Base-by-base conservation (phyloP, 805 yeast species). In the Spathaspora arborariae region DNA sequence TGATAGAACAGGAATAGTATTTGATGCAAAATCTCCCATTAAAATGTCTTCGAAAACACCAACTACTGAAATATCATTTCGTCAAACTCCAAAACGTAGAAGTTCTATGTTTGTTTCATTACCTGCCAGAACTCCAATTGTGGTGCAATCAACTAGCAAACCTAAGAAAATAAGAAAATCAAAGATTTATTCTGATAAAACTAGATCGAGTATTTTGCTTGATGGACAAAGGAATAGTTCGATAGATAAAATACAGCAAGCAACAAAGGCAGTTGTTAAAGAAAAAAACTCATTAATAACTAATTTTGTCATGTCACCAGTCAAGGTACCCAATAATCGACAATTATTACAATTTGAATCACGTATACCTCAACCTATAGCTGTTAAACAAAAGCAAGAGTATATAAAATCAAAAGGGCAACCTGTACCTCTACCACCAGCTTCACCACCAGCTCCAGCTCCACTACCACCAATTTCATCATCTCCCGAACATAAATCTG, bases 41-140 rank as follows among this genome's bases (percentile, higher is more conserved):
- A 19, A 20, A 20, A 18, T 19, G 38, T 13, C 26, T 30, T n/a
- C 26, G 20, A 37, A 16, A 6, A 26, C n/a, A 4, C 21, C 33
- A 10, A 15, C 42, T 4, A 11, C 24, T 18, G 21, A 19, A 20
- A 15, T 7, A 4, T 37, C 39, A 15, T 19, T 20, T 6, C 6
- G 15, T 4, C 45, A 60, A 34, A 62, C 68, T 9, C 69, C 73
- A 2, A 60, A 59, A 33, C 45, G 45, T n/a, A 46, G 70, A 34
- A 56, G 65, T 9, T 65, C 74, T 1, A 58, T 63, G 4, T 70
- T 64, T 47, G 70, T 67, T 1, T 55, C 72, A 1, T 50, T 70
- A 16, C 76, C 76, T 1, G 56, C 70, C 6, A 53, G 72, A 39
- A 73, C 68, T 36, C 76, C 76, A 4, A 58, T 70, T 16, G 54